Conservation (phyloP, 768 basidiomycete species). For the Suillus decipiens region DNA sequence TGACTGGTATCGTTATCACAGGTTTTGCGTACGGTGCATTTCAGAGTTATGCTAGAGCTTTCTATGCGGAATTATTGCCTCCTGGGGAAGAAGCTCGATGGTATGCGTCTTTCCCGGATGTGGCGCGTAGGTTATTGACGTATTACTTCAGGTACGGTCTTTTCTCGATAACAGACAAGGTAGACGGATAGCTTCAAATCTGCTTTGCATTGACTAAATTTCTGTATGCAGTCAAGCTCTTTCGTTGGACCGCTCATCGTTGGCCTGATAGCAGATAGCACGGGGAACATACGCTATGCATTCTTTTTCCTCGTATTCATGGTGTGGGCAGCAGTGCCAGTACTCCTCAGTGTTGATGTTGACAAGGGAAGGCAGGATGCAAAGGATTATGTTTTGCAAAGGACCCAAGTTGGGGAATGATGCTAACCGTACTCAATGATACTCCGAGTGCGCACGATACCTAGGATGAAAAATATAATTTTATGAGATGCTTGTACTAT, state of each 20-base stretch:
- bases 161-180: conserved; percentile 91
- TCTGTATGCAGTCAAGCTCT: conserved; percentile 67
- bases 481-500: not conserved
- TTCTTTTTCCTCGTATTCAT: conserved; percentile 87
- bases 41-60: conserved; percentile 85
- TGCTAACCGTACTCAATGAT: not conserved
- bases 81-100: conserved; percentile 88
- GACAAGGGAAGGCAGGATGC: conserved; percentile 62
- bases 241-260: conserved; percentile 92
- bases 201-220: conserved; percentile 1
- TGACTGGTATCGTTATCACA: conserved; percentile 24
- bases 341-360: conserved; percentile 71
- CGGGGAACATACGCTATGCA: conserved; percentile 88
- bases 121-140: not conserved
- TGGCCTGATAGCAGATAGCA: conserved; percentile 82
- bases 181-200: conserved; percentile 25
- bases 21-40: conserved; percentile 85
- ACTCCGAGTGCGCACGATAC: not conserved
- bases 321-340: conserved; percentile 79
- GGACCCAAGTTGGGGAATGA: conserved; percentile 3
- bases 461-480: not conserved
- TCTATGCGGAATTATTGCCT: conserved; percentile 86
- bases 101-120: conserved; percentile 38
- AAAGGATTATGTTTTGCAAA: conserved; percentile 27
- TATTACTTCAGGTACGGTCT: conserved; percentile 55